Evolutionary conservation across 495 filamentous ascomycete genomes (phyloP), one percentile per base, ranked within the genome.

Genomic region (Ascobolus immersus): DNA sequence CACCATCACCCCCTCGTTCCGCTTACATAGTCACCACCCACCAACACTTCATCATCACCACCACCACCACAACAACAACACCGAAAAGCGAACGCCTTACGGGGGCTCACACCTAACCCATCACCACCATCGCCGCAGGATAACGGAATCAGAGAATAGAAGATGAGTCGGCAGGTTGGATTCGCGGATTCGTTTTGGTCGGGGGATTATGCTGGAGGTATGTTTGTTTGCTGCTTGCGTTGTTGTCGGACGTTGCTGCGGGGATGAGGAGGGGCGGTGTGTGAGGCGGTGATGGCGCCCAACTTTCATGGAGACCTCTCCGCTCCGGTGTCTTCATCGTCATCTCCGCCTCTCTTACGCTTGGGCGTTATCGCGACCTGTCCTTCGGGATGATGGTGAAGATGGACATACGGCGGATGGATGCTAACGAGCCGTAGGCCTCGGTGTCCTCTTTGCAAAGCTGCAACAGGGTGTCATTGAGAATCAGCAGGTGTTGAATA

Each of bases 131-230:
- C n/a, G n/a, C n/a, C n/a, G n/a, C n/a, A n/a, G n/a, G n/a, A n/a
- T n/a, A n/a, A n/a, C n/a, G n/a, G n/a, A n/a, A n/a, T n/a, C n/a
- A n/a, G n/a, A n/a, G n/a, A n/a, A n/a, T n/a, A n/a, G n/a, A n/a
- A n/a, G n/a, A n/a, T n/a, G n/a, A n/a, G n/a, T n/a, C n/a, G n/a
- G n/a, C n/a, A n/a, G n/a, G n/a, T n/a, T n/a, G 67, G 74, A 25
- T 93, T 93, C 55, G 69, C 79, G 39, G 79, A 84, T 57, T 89
- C 81, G 4, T 92, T 93, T 55, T 93, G 82, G 82, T 82, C 80
- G 37, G 67, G 67, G 43, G 82, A 93, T 58, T 91, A 91, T 55
- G 77, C 81, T 42, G 73, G 73, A 54, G 81, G 71, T 74, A 54
- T 53, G 65, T 49, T n/a, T 25, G 23, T n/a, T 25, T 7, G n/a